These are phyloP conservation scores for Mycena leptocephala DNA, from an alignment of 768 basidiomycete genomes.

Conservation along the genomic window DNA sequence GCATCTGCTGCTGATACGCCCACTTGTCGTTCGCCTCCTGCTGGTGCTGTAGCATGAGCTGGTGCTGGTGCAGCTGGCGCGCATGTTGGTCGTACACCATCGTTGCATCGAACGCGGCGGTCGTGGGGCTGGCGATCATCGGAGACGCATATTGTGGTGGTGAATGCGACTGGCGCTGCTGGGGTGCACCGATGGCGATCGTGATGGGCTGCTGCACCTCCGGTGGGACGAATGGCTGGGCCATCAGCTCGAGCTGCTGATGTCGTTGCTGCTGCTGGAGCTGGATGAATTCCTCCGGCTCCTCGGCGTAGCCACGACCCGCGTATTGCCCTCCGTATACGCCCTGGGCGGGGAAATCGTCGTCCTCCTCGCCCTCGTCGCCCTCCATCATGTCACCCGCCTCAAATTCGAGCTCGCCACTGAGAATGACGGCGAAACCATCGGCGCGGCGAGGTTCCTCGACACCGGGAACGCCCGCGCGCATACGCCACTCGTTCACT, in stretches of 20 bases:
- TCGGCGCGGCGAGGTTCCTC: conserved; percentile 85
- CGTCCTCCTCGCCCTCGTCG: conserved; percentile 74
- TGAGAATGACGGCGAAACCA: conserved; percentile 80
- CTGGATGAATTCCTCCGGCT: conserved; percentile 32
- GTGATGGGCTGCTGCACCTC: conserved; percentile 26
- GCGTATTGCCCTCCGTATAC: conserved; percentile 2
- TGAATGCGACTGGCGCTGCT: conserved; percentile 28
- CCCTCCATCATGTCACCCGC: conserved; percentile 57
- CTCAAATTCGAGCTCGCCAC: conserved; percentile 81
- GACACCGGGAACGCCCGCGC: conserved; percentile 79
- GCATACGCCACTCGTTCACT: conserved; percentile 94
- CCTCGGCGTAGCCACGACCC: conserved; percentile 8
- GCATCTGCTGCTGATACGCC: conserved; percentile 38
- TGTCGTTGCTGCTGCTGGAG: conserved; percentile 26
- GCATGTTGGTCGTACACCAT: conserved; percentile 36
- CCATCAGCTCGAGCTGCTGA: conserved; percentile 29
- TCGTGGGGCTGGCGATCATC: conserved; percentile 34
- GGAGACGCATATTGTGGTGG: conserved; percentile 34
- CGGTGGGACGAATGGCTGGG: conserved; percentile 12
- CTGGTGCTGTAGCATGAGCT: conserved; percentile 33
- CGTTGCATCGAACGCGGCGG: conserved; percentile 6
- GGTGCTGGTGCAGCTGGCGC: conserved; percentile 36
- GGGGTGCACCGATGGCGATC: conserved; percentile 26
- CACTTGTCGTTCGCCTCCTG: conserved; percentile 37
- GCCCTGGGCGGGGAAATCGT: conserved; percentile 35